These are phyloP conservation scores for Hypoxylon sp. DNA, from an alignment of 2,329 filamentous ascomycete species.

Conservation along the genomic window DNA sequence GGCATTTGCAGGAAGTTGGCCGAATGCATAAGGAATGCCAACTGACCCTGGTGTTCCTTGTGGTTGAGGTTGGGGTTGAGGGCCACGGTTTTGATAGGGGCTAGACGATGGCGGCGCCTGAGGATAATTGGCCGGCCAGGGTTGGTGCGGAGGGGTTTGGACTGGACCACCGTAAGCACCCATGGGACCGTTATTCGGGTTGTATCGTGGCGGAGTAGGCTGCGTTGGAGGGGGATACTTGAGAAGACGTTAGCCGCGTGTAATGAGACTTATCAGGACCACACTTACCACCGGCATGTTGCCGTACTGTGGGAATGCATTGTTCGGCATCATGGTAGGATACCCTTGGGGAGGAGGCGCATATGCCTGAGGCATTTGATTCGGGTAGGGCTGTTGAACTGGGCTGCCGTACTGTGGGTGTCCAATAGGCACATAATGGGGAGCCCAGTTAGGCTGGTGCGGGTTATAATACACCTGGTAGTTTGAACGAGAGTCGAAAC, in stretches of 20 bases:
- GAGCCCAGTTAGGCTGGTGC: conserved; percentile 70
- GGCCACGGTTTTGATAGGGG: conserved; percentile 48
- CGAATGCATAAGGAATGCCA: conserved; percentile 78
- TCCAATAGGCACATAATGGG: conserved; percentile 67
- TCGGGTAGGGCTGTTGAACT: conserved; percentile 64
- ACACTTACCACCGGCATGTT: conserved; percentile 63
- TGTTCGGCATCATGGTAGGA: conserved; percentile 60
- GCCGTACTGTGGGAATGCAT: conserved; percentile 63
- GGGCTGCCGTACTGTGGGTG: conserved; percentile 62
- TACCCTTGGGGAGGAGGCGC: conserved; percentile 61
- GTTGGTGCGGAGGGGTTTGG: conserved; percentile 55
- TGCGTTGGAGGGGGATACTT: conserved; percentile 58
- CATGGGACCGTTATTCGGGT: conserved; percentile 56
- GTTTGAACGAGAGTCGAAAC: conserved; percentile 76
- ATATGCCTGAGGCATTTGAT: conserved; percentile 64
- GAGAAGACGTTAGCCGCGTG: conserved; percentile 50
- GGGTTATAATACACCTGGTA: conserved; percentile 78
- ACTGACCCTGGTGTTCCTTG: conserved; percentile 46
- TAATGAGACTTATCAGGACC: conserved; percentile 47
- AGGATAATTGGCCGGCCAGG: conserved; percentile 54
- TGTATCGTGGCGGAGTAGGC: conserved; percentile 55
- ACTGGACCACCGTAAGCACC: conserved; percentile 56
- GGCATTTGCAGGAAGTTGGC: conserved; percentile 79
- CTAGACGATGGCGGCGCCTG: conserved; percentile 46
- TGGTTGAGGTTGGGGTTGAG: conserved; percentile 50